Percentiles rank a stretch among this genome's conserved stretches.
These are phyloP conservation scores for Rasamsonia emersonii DNA, from an alignment of 2,329 filamentous ascomycete genomes.

Conservation along the genomic window DNA sequence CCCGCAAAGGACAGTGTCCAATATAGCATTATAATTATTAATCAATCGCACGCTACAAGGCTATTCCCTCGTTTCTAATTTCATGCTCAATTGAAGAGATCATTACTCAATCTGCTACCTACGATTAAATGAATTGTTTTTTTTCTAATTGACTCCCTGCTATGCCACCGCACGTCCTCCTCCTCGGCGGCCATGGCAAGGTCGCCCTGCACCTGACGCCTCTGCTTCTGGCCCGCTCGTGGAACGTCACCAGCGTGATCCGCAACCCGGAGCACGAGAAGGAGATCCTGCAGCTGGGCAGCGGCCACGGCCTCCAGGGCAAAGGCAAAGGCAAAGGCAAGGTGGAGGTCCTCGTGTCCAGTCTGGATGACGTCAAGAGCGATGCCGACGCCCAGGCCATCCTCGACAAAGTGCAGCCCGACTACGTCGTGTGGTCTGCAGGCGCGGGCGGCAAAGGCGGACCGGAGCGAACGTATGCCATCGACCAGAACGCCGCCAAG, in stretches of 20 bases:
- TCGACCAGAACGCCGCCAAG: conserved; percentile 49
- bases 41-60: too few species aligned
- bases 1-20: too few species aligned
- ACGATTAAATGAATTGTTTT: too few species aligned
- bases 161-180: conserved; percentile 54
- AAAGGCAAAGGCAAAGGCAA: too few species aligned
- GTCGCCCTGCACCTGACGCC: conserved; percentile 66
- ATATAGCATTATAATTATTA: too few species aligned
- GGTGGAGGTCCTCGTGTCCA: conserved; percentile 60
- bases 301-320: too few species aligned
- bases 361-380: conserved; percentile 61
- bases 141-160: too few species aligned
- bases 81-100: too few species aligned
- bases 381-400: conserved; percentile 54
- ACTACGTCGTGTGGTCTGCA: conserved; percentile 41
- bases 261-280: conserved; percentile 60
- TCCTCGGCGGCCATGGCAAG: conserved; percentile 77
- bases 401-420: conserved; percentile 38
- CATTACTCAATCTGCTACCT: too few species aligned
- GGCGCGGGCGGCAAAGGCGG: conserved; percentile 50
- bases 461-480: conserved; percentile 39
- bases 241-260: conserved; percentile 71
- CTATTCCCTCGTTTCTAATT: too few species aligned
- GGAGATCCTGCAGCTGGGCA: conserved; percentile 54
- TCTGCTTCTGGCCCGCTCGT: conserved; percentile 62